Base-by-base conservation (phyloP, 495 filamentous ascomycete species). In the Penicillium arizonense region DNA sequence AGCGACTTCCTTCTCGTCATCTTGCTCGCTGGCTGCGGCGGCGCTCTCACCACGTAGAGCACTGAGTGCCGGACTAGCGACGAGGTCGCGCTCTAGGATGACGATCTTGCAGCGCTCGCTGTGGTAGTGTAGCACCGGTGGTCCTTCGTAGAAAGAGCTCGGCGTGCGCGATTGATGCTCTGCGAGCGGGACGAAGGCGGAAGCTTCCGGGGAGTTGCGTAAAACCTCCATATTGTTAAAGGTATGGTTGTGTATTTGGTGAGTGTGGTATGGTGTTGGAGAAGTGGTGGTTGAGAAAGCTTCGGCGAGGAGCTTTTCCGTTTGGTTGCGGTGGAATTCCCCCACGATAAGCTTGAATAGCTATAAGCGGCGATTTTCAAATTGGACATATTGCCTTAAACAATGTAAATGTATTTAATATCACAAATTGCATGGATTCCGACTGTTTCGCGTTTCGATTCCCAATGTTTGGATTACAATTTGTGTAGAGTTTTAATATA, bases 121-220 rank as follows among this genome's bases (percentile, higher is more conserved):
- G 61, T 87, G 87, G 71, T 86, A 87, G 75, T 97, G 80, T 0
- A 97, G 83, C 30, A 98, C 80, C 11, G 92, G 83, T 49, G 86
- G 88, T 9, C 82, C 87, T 62, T 79, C 78, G 69, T 85, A 87
- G 79, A 97, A 98, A 26, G 86, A 91, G 44, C 75, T 68, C 1
- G 94, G 94, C 8, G 94, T 98, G 53, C 86, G 84, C 24, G 87
- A 83, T 65, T 96, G 90, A 70, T 96, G 89, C 49, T 87, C 84
- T 14, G 80, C 74, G 39, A 98, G 80, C 9, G 85, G 77, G 23
- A 82, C 87, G 76, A 90, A 97, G 61, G 75, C 75, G 24, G 71
- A 69, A 7, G 74, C 54, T 6, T 73, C 61, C 1, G 86, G 87
- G 5, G 77, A 44, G 3, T 57, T 52, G 40, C 64, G 71, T 16